A percentile compares a stretch with the other conserved stretches of the same genome.
Evolutionary conservation across 306 rosid species (phyloP).

Genomic region (Cicer chorassanicum): DNA sequence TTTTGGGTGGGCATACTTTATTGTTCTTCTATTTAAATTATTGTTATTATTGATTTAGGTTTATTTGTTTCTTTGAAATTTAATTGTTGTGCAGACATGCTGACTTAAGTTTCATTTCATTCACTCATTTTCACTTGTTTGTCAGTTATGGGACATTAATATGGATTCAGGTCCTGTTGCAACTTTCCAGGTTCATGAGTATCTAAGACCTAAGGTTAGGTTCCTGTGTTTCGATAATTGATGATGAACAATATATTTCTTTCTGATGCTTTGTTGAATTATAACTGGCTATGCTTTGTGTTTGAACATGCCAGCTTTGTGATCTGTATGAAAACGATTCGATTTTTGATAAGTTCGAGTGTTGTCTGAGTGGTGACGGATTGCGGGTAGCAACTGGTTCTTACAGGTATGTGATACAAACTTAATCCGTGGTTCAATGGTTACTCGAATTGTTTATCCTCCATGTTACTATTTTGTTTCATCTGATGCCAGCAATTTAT

Average conservation of each 20-base stretch:
- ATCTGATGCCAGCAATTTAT: constrained; percentile 78
- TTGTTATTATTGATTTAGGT: constrained; percentile 7
- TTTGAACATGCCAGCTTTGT: constrained; percentile 70
- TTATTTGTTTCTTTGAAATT: constrained; percentile 27
- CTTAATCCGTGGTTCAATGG: not conserved
- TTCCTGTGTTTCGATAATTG: constrained; percentile 25
- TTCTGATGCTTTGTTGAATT: constrained; percentile 36
- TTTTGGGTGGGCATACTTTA: constrained; percentile 10
- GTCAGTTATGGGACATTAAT: constrained; percentile 98
- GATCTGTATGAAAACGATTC: constrained; percentile 97
- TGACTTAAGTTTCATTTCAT: constrained; percentile 24
- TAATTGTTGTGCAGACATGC: constrained; percentile 8
- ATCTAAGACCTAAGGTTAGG: constrained; percentile 91
- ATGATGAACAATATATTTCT: constrained; percentile 9
- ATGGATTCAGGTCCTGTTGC: constrained; percentile 98
- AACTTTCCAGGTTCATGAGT: constrained; percentile 96
- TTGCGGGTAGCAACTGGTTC: constrained; percentile 88
- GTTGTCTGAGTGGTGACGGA: constrained; percentile 97
- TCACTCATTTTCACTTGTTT: constrained; percentile 47
- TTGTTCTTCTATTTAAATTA: constrained; percentile 11
- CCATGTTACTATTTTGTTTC: constrained; percentile 36
- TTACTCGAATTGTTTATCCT: constrained; percentile 13
- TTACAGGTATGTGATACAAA: constrained; percentile 72
- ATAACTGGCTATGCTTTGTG: constrained; percentile 35
- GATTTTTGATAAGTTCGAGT: constrained; percentile 91